Evolutionary conservation across 179 eudicot species (phyloP), one percentile per base, ranked within the genome.

Genomic region (Sideroxylon spinosum): DNA sequence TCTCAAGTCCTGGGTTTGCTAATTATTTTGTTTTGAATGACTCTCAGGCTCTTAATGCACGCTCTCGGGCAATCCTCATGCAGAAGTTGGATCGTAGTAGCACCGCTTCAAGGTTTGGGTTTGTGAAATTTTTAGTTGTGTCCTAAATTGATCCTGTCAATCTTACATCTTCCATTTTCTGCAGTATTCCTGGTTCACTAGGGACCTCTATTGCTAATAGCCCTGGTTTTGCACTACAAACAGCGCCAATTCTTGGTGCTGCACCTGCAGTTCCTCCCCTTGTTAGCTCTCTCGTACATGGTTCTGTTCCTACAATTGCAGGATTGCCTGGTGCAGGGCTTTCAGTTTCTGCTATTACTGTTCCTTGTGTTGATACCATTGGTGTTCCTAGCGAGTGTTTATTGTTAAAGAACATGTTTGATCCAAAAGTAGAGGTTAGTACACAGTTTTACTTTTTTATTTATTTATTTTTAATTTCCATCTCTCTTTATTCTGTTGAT

Each of bases 361-460:
- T 82, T 71, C 85, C 97, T 32, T 37, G 86, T n/a, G 78, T 81
- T 64, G 95, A 91, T 68, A 57, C 84, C 22, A 74, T 94, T 76
- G 97, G 98, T 25, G 88, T 83, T 55, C 94, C 97, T 55, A 93
- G 93, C 77, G 98, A 93, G 82, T 94, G 97, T 83, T 79, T 94
- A 59, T 75, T 93, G 81, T 81, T 94, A 85, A 94, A 88, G 86
- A 94, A 94, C 86, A 91, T 93, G 98, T 93, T 93, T 91, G 98
- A 94, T 85, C 97, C 92, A 4, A 82, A 73, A 9, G 13, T 82
- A 73, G 98, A 94, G 97, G 98, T 93, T 78, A 20, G 89, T 73
- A 22, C 14, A 6, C 68, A 60, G 7, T 81, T 81, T 69, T 62
- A 26, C 50, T 68, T 28, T 55, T 19, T 44, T 78, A 29, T 63